Conservation (phyloP, 2,329 filamentous ascomycete species). For the Myriosclerotinia duriaeana region DNA sequence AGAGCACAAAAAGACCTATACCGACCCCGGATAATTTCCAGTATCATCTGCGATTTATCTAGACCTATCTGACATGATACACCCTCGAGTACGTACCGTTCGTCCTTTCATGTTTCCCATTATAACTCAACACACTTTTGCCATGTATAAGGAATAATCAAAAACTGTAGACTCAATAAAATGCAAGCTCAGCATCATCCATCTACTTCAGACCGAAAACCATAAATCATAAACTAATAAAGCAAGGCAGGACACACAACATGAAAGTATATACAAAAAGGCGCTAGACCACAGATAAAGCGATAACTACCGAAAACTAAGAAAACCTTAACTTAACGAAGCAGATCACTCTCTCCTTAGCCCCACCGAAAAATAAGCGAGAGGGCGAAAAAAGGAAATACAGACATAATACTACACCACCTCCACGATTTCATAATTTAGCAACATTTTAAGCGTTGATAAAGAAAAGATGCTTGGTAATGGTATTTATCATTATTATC, state of each 20-base stretch:
- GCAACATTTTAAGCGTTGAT: not conserved
- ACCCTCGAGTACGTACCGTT: too few species aligned
- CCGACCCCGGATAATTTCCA: not conserved
- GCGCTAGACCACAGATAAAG: not conserved
- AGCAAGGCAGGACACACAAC: not conserved
- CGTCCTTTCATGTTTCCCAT: too few species aligned
- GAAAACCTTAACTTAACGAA: not conserved
- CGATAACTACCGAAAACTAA: not conserved
- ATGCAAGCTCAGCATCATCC: not conserved
- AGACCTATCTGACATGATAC: not conserved
- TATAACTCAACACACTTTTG: too few species aligned
- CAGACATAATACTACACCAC: not conserved
- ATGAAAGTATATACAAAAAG: not conserved
- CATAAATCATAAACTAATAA: not conserved
- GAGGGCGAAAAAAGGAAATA: not conserved
- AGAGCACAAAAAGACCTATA: not conserved
- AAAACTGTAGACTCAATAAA: not conserved
- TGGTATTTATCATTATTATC: slow-evolving; percentile 5
- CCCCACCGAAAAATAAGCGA: slow-evolving; percentile 11
- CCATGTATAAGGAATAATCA: not conserved
- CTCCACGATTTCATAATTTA: not conserved
- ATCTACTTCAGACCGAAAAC: not conserved
- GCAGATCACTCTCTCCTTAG: not conserved
- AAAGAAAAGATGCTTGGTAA: not conserved
- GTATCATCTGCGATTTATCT: not conserved